Percentiles rank a stretch among this genome's conserved stretches.
Conservation (phyloP, 2,329 filamentous ascomycete genomes). For the Cladosporium cucumerinum region DNA sequence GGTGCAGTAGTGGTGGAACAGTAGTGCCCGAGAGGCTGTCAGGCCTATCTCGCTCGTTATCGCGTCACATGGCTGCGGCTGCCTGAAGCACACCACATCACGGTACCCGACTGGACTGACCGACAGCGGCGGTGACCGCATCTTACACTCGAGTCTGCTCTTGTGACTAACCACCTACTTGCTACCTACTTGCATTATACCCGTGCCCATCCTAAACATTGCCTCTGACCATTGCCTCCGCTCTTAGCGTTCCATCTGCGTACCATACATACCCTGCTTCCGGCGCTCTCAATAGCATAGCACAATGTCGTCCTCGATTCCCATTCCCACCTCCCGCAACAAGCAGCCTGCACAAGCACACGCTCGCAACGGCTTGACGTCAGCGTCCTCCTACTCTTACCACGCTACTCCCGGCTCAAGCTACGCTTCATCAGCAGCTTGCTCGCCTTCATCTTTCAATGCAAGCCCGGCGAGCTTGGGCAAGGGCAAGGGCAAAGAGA, state of each 20-base stretch:
- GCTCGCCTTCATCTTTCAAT: neutral
- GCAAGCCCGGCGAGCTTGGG: neutral
- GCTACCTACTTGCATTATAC: neutral
- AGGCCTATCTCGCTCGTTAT: neutral
- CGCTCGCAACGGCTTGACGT: neutral
- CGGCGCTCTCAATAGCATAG: neutral
- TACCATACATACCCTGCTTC: neutral
- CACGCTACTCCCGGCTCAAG: constrained; percentile 3
- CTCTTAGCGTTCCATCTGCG: neutral
- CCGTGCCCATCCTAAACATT: neutral
- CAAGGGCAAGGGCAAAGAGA: constrained; percentile 16
- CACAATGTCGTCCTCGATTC: constrained; percentile 20
- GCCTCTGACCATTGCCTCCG: neutral
- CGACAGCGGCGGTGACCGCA: neutral
- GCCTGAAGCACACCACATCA: neutral
- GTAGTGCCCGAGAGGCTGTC: neutral
- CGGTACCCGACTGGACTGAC: neutral
- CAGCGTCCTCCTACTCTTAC: constrained; percentile 3
- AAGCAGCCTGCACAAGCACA: constrained; percentile 12
- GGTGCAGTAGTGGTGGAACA: neutral
- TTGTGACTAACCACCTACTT: neutral
- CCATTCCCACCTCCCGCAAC: constrained; percentile 21
- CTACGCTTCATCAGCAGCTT: constrained; percentile 16
- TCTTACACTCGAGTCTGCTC: neutral
- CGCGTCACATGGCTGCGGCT: neutral